A percentile compares a stretch with the other conserved stretches of the same genome.
These are phyloP conservation scores for Daldinia sp. DNA, from an alignment of 2,329 filamentous ascomycete genomes.

Conservation along the genomic window DNA sequence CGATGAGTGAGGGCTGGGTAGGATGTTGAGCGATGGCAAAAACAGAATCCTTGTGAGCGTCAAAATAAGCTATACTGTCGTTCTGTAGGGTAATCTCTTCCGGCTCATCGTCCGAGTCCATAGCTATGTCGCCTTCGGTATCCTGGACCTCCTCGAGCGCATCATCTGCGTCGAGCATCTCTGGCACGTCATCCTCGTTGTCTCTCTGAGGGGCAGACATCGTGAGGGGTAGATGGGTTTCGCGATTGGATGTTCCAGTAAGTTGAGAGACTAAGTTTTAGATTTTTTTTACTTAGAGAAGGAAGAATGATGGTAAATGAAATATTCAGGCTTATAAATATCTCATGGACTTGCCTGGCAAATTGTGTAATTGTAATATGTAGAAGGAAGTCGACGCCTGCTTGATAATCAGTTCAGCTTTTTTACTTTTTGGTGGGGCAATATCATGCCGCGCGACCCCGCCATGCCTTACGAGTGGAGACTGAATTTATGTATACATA, in stretches of 20 bases:
- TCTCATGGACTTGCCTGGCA: background rate
- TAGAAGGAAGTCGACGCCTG: slow-evolving; percentile 35
- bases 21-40: slow-evolving; percentile 97
- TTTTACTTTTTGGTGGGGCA: slow-evolving; percentile 44
- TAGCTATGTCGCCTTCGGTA: slow-evolving; percentile 76
- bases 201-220: slow-evolving; percentile 56
- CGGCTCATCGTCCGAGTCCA: slow-evolving; percentile 77
- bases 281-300: background rate
- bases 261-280: background rate
- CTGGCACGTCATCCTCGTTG: slow-evolving; percentile 69
- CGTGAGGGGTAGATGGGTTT: slow-evolving; percentile 27
- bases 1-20: slow-evolving; percentile 78
- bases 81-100: slow-evolving; percentile 86
- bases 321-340: slow-evolving; percentile 2
- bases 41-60: slow-evolving; percentile 88
- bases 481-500: background rate
- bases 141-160: slow-evolving; percentile 76
- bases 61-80: slow-evolving; percentile 94
- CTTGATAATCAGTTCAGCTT: slow-evolving; percentile 47
- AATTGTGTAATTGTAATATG: slow-evolving; percentile 21
- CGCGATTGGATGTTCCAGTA: slow-evolving; percentile 5
- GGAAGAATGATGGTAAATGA: background rate
- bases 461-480: slow-evolving; percentile 36
- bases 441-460: slow-evolving; percentile 35
- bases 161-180: slow-evolving; percentile 81